These are phyloP conservation scores for Escovopsis sp. DNA, from an alignment of 2,329 filamentous ascomycete species.

Conservation along the genomic window DNA sequence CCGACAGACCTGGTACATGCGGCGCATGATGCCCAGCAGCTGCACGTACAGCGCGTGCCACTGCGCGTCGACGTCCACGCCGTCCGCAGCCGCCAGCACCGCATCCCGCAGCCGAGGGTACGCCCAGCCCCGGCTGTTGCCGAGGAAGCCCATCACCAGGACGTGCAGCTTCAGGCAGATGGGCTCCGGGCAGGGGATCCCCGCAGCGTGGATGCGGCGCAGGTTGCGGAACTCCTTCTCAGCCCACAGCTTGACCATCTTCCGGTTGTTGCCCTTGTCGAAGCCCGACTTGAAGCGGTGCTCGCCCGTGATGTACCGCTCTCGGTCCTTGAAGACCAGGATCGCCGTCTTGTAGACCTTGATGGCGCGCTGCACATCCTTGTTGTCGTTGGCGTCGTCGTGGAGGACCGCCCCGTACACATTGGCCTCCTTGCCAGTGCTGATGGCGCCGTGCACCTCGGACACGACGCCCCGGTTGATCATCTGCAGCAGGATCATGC, in stretches of 20 bases:
- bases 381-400: slow-evolving; percentile 31
- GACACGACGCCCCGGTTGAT: slow-evolving; percentile 82
- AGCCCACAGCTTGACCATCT: slow-evolving; percentile 98
- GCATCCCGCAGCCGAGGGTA: slow-evolving; percentile 83
- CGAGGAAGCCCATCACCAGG: slow-evolving; percentile 85
- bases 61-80: slow-evolving; percentile 48
- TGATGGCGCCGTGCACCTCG: slow-evolving; percentile 88
- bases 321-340: slow-evolving; percentile 91
- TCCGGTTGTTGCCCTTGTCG: slow-evolving; percentile 85
- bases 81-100: slow-evolving; percentile 44
- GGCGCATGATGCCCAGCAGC: slow-evolving; percentile 75
- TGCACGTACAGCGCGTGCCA: slow-evolving; percentile 73
- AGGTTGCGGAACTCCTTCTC: slow-evolving; percentile 97
- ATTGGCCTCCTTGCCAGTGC: slow-evolving; percentile 95
- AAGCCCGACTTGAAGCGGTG: slow-evolving; percentile 82
- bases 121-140: slow-evolving; percentile 71
- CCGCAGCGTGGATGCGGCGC: slow-evolving; percentile 64
- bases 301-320: slow-evolving; percentile 90
- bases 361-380: slow-evolving; percentile 64
- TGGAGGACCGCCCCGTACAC: slow-evolving; percentile 78
- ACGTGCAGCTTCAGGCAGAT: slow-evolving; percentile 86
- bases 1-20: slow-evolving; percentile 80
- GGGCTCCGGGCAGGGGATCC: slow-evolving; percentile 82
- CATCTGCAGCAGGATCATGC: slow-evolving; percentile 91
- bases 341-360: slow-evolving; percentile 99